Conservation (phyloP, 2,329 filamentous ascomycete species). For the Aspergillus sp. region DNA sequence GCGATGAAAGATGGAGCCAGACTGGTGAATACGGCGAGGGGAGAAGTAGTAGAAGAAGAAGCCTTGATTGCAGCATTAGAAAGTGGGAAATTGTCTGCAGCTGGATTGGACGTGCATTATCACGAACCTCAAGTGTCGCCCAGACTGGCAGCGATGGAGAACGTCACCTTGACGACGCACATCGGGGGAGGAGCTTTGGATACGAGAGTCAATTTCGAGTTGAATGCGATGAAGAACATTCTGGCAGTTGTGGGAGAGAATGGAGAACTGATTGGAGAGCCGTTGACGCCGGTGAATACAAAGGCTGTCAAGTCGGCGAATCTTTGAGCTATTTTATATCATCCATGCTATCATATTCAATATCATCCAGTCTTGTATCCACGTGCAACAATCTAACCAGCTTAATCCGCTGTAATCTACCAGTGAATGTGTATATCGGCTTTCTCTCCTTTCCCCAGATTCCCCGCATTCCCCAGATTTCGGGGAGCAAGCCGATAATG, state of each 20-base stretch:
- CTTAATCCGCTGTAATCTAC: too few relatives aligned
- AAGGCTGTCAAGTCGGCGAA: constrained; percentile 38
- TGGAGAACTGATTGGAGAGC: constrained; percentile 25
- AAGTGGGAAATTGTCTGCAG: constrained; percentile 42
- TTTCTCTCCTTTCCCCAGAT: too few relatives aligned
- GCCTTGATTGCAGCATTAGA: constrained; percentile 47
- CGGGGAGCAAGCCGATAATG: too few relatives aligned
- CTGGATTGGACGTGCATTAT: constrained; percentile 52
- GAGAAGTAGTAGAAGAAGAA: constrained; percentile 46
- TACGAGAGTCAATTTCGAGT: constrained; percentile 47
- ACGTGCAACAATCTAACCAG: too few relatives aligned
- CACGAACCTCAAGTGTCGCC: constrained; percentile 49
- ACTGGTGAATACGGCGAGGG: constrained; percentile 50
- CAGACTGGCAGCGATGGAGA: constrained; percentile 34
- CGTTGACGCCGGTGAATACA: constrained; percentile 56
- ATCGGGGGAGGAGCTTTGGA: constrained; percentile 47
- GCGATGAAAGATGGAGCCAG: constrained; percentile 46
- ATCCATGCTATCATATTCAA: too few relatives aligned
- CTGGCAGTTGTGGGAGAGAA: constrained; percentile 12
- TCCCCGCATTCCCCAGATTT: too few relatives aligned
- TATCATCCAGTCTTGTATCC: too few relatives aligned
- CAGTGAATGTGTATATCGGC: too few relatives aligned
- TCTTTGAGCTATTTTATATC: too few relatives aligned
- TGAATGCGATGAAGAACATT: constrained; percentile 45
- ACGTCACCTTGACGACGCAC: constrained; percentile 45